Evolutionary conservation across 176 grass and related monocot genomes (phyloP), one percentile per base, ranked within the genome.

Genomic region (Ananas comosus): DNA sequence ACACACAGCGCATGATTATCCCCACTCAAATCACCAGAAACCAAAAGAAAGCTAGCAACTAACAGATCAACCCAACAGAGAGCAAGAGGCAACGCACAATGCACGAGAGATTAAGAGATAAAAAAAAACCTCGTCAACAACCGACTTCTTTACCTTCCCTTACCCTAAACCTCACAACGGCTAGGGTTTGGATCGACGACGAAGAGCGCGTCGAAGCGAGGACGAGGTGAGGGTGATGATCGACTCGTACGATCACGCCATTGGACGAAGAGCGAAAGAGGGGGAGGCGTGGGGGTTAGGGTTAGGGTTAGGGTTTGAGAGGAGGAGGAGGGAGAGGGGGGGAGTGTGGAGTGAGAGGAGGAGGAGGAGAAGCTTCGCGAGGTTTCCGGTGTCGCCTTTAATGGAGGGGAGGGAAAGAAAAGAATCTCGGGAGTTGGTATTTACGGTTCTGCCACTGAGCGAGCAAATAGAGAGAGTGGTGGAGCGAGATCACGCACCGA

Each of bases 361-460:
- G 48, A 79, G 47, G 76, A 64, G 69, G 63, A 81, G 71, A 76
- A 83, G 76, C 77, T 75, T 72, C 52, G 82, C 51, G 65, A 78
- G 70, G 50, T 67, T 53, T 78, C 51, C 25, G 21, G 53, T 71
- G 53, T 76, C 74, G 79, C 76, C 84, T 91, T 91, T 88, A 92
- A 88, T 83, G 85, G 82, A 83, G 75, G 51, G 76, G 53, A 79
- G 13, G 50, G 63, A 85, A 88, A 66, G 74, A 67, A 85, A 88
- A 66, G 74, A 76, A 85, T 84, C 81, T 78, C 47, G 13, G 53
- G 49, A 16, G 16, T 4, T 70, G 49, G 33, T 72, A 67, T 58
- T 83, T 65, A 42, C 80, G 76, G 66, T 73, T 82, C 78, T 79
- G 70, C 76, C 76, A 69, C 76, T 72, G 75, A 78, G 12, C 16